These are phyloP conservation scores for Pleurotus pulmonarius DNA, from an alignment of 768 basidiomycete genomes.

Conservation along the genomic window DNA sequence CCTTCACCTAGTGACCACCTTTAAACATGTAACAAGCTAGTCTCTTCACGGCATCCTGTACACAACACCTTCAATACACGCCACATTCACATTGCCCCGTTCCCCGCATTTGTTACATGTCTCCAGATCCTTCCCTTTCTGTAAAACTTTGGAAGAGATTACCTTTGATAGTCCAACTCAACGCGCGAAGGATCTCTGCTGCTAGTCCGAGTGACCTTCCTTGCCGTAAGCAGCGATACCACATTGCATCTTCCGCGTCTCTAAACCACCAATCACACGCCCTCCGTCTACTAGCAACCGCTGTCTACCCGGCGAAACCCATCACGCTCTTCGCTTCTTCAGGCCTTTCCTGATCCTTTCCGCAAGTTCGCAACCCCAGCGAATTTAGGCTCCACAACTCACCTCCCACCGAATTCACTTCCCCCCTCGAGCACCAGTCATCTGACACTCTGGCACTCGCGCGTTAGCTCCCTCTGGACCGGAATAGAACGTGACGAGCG, in stretches of 20 bases:
- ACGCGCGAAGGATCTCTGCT: not conserved
- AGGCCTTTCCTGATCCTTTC: no score
- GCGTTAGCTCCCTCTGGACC: no score
- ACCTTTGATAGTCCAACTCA: not conserved
- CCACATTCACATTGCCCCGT: not conserved
- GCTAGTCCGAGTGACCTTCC: not conserved
- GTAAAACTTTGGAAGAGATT: not conserved
- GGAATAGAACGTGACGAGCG: no score
- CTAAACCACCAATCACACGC: not conserved
- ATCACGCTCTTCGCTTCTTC: no score
- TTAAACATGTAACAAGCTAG: not conserved
- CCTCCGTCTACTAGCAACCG: not conserved
- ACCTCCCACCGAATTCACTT: no score
- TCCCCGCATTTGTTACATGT: not conserved
- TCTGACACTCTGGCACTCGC: no score
- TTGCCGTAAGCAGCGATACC: not conserved
- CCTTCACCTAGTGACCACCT: not conserved
- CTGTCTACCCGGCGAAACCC: no score
- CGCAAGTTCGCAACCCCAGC: no score
- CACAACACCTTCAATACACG: not conserved
- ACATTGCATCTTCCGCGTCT: not conserved
- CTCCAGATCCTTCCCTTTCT: not conserved
- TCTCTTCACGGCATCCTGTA: not conserved
- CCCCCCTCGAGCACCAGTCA: no score
- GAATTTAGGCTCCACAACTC: no score